Conservation (phyloP, 1,284 basidiomycete genomes). For the Cystobasidium pallidum region DNA sequence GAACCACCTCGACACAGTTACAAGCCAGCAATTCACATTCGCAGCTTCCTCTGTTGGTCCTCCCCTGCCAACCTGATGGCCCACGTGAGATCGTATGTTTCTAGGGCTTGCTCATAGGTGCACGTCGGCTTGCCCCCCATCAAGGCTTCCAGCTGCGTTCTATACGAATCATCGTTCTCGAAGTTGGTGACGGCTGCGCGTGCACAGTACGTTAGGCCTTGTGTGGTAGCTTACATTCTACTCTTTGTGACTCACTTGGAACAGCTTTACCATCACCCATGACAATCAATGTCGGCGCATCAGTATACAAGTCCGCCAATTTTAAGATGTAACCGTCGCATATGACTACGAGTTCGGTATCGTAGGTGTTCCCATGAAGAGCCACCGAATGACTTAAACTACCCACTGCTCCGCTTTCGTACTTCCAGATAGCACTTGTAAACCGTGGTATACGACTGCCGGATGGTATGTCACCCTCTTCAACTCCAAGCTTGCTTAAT, state of each 20-base stretch:
- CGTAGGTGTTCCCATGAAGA: constrained; percentile 85
- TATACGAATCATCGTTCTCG: constrained; percentile 47
- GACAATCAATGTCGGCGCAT: constrained; percentile 38
- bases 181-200: constrained; percentile 39
- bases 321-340: constrained; percentile 44
- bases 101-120: constrained; percentile 71
- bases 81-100: constrained; percentile 85
- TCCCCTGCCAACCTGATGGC: constrained; percentile 55
- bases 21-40: neutral
- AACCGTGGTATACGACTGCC: constrained; percentile 66
- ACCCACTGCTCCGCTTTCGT: constrained; percentile 85
- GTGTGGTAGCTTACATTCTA: too few species aligned
- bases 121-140: constrained; percentile 44
- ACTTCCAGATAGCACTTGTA: constrained; percentile 68
- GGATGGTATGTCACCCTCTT: constrained; percentile 71
- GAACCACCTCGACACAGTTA: too few species aligned
- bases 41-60: constrained; percentile 23
- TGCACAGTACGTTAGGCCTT: too few species aligned
- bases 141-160: constrained; percentile 46
- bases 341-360: constrained; percentile 81
- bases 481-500: constrained; percentile 76
- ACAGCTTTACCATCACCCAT: constrained; percentile 21
- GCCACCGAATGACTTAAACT: constrained; percentile 82
- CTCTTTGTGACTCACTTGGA: constrained; percentile 11
- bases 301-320: constrained; percentile 43